These are phyloP conservation scores for Solioccasus polychromus DNA, from an alignment of 768 basidiomycete species.

Conservation along the genomic window DNA sequence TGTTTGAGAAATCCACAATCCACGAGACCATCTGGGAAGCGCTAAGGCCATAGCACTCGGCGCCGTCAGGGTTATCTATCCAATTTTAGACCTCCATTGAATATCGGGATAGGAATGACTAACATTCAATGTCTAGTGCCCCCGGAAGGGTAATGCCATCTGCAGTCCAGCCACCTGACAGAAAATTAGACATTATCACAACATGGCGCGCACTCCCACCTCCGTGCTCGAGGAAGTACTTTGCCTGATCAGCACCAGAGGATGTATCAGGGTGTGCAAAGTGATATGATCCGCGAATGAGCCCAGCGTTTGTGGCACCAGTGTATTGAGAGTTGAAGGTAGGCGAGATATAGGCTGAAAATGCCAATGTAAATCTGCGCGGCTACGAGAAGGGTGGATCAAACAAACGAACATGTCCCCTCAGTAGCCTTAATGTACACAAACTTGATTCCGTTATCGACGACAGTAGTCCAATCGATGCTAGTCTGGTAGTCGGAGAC, in stretches of 20 bases:
- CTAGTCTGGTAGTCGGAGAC: constrained; percentile 49
- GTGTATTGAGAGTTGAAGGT: constrained; percentile 47
- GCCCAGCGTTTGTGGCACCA: constrained; percentile 51
- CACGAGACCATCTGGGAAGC: constrained; percentile 58
- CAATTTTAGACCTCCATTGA: background rate
- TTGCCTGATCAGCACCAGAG: constrained; percentile 57
- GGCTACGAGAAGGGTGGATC: background rate
- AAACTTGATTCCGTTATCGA: constrained; percentile 50
- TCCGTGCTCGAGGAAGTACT: constrained; percentile 56
- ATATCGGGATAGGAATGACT: constrained; percentile 6
- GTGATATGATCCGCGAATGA: constrained; percentile 61
- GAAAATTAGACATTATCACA: background rate
- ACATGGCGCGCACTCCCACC: constrained; percentile 30
- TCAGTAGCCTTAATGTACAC: constrained; percentile 70
- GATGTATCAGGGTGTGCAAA: constrained; percentile 55
- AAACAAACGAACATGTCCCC: constrained; percentile 42
- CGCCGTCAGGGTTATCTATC: constrained; percentile 50
- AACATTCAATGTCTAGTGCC: constrained; percentile 62
- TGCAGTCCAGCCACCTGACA: constrained; percentile 47
- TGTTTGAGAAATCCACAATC: constrained; percentile 60
- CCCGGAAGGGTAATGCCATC: constrained; percentile 64
- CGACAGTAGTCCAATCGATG: constrained; percentile 53
- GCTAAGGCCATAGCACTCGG: constrained; percentile 53
- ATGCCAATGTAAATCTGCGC: background rate
- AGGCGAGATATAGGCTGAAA: constrained; percentile 22